Percentiles rank a stretch among this genome's conserved stretches.
These are phyloP conservation scores for Sungouiozyma ichnusensis DNA, from an alignment of 805 yeast genomes.

Conservation along the genomic window DNA sequence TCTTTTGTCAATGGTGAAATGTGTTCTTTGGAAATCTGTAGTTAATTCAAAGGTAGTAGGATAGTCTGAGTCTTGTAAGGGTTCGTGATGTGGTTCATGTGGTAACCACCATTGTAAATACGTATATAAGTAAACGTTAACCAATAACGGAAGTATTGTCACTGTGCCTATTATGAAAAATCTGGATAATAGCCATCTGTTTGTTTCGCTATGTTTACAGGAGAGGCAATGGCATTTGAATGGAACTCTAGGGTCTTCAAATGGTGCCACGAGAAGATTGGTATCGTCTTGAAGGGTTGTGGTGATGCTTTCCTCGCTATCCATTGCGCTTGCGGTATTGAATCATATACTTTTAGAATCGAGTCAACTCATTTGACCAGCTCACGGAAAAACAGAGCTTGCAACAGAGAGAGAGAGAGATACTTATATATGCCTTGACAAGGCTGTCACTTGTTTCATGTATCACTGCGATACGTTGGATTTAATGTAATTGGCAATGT, in stretches of 20 bases:
- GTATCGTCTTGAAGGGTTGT: neutral
- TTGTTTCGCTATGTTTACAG: slow-evolving; percentile 7
- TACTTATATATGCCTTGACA: neutral
- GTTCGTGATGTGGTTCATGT: slow-evolving; percentile 16
- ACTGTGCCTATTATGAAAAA: slow-evolving; percentile 18
- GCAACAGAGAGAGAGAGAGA: no score
- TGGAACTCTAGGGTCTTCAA: slow-evolving; percentile 7
- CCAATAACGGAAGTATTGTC: slow-evolving; percentile 17
- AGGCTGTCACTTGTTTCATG: slow-evolving; percentile 1
- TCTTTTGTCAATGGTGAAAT: neutral
- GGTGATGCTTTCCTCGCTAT: neutral
- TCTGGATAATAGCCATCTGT: slow-evolving; percentile 5
- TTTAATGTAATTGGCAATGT: neutral
- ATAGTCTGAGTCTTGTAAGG: slow-evolving; percentile 16
- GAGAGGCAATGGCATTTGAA: slow-evolving; percentile 19
- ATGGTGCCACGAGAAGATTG: slow-evolving; percentile 10
- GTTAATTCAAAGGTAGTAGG: slow-evolving; percentile 23
- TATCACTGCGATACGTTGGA: neutral
- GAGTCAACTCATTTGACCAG: no score
- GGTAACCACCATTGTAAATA: slow-evolving; percentile 14
- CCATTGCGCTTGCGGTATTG: neutral
- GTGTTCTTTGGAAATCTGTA: slow-evolving; percentile 3
- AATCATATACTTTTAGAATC: no score
- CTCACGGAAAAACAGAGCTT: no score
- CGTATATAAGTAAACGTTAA: slow-evolving; percentile 9